Percentiles rank a stretch among this genome's conserved stretches.
Evolutionary conservation across 306 rosid species (phyloP).

Genomic region (Cucurbita maxima): DNA sequence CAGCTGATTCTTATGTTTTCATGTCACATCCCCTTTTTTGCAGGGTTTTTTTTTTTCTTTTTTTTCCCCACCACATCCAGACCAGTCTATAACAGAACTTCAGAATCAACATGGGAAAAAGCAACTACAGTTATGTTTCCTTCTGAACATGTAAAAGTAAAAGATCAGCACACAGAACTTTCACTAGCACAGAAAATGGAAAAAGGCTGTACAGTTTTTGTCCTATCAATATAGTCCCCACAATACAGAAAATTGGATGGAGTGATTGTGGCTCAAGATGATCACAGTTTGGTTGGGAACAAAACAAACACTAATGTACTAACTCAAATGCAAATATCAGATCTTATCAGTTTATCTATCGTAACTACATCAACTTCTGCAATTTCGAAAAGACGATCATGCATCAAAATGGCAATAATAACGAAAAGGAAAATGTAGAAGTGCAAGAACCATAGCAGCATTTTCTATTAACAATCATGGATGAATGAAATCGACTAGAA

Average conservation of each 20-base stretch:
- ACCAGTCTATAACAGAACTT: neutral
- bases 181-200: neutral
- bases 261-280: neutral
- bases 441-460: neutral
- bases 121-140: neutral
- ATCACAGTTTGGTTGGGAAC: neutral
- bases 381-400: neutral
- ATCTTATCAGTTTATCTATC: neutral
- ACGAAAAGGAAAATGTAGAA: neutral
- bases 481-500: neutral
- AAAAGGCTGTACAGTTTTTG: neutral
- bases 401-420: neutral
- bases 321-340: neutral
- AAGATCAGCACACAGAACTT: neutral
- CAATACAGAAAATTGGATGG: neutral
- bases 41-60: neutral
- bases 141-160: neutral
- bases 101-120: neutral
- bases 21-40: neutral
- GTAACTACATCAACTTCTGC: neutral
- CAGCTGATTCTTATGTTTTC: neutral
- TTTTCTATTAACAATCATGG: neutral
- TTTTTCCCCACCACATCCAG: neutral
- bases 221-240: neutral
- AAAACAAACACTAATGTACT: neutral